Percentiles rank a stretch among this genome's conserved stretches.
Evolutionary conservation across 2,329 filamentous ascomycete species (phyloP).

Genomic region (Ophiostoma australiae): DNA sequence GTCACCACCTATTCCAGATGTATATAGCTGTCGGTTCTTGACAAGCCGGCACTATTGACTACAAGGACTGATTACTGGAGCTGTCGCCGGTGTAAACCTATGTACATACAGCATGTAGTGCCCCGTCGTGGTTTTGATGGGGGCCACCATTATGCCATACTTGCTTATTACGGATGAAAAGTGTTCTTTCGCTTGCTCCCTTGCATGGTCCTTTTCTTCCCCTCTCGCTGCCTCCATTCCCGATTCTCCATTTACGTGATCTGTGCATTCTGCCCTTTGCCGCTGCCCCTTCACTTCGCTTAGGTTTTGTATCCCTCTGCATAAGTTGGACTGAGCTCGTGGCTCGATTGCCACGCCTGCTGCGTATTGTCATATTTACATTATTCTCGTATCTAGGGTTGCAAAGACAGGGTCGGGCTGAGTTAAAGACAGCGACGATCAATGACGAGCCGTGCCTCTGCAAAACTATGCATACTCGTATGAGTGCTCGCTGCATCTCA

Average conservation of each 20-base stretch:
- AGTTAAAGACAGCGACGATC: background rate
- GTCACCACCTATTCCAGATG: background rate
- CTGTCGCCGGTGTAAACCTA: background rate
- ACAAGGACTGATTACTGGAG: background rate
- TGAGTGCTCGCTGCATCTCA: background rate
- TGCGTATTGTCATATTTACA: background rate
- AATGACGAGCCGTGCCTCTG: background rate
- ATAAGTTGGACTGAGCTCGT: background rate
- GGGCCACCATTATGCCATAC: too few relatives aligned
- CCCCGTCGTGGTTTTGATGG: too few relatives aligned
- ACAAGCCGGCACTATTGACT: background rate
- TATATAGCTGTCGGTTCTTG: background rate
- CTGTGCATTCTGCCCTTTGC: background rate
- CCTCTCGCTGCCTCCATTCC: background rate
- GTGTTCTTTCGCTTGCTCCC: background rate
- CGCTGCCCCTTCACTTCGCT: background rate
- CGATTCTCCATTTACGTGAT: background rate
- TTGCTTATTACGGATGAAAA: too few relatives aligned
- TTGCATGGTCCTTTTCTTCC: constrained; percentile 7
- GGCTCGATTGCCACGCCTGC: background rate
- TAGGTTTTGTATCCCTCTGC: background rate
- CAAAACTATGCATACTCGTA: background rate
- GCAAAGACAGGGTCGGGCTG: background rate
- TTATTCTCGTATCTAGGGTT: background rate
- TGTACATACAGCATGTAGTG: too few relatives aligned